These are phyloP conservation scores for Cyclotella cryptica DNA, from an alignment of 108 stramenopile species.

Conservation along the genomic window DNA sequence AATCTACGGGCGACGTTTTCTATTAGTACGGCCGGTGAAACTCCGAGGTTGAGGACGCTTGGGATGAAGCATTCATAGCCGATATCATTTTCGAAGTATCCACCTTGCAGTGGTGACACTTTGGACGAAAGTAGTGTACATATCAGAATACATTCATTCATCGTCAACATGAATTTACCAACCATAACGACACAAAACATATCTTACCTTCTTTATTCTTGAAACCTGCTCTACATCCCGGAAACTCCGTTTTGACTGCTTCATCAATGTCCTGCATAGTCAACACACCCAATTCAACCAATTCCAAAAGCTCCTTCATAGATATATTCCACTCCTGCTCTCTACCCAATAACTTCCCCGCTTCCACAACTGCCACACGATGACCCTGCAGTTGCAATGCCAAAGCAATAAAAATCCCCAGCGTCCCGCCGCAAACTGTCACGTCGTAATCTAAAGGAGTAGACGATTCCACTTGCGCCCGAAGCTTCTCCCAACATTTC, in stretches of 20 bases:
- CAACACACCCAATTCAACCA: constrained; percentile 79
- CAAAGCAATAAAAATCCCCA: constrained; percentile 91
- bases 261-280: constrained; percentile 81
- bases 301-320: constrained; percentile 83
- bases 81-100: constrained; percentile 80
- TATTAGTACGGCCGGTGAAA: constrained; percentile 70
- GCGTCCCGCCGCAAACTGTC: constrained; percentile 89
- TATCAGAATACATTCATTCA: not conserved
- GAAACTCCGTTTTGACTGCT: constrained; percentile 80
- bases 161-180: not conserved
- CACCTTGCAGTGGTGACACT: constrained; percentile 71
- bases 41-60: constrained; percentile 81
- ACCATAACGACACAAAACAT: not conserved
- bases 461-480: constrained; percentile 33
- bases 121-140: not conserved
- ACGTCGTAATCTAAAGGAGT: constrained; percentile 82
- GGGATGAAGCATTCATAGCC: constrained; percentile 83
- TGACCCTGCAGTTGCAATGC: constrained; percentile 82
- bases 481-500: constrained; percentile 72
- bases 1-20: constrained; percentile 69
- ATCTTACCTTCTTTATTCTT: constrained; percentile 38
- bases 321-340: constrained; percentile 97
- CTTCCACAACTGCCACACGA: constrained; percentile 84
- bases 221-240: constrained; percentile 64
- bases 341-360: constrained; percentile 78